These are phyloP conservation scores for Solanum gracilifrons DNA, from an alignment of 257 asterid species.

Conservation along the genomic window DNA sequence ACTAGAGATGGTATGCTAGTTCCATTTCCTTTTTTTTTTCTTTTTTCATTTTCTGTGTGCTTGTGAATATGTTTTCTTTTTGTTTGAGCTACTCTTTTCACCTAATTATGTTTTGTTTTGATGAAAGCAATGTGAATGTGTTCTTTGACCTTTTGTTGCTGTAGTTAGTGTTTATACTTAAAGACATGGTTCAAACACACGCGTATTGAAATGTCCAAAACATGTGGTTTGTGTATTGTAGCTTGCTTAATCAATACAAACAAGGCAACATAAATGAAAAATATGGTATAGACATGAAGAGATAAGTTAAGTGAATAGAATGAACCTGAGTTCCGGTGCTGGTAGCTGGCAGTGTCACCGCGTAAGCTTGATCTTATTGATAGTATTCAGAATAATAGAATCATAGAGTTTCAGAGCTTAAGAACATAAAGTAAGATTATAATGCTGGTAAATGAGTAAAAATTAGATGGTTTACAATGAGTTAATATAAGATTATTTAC, in stretches of 20 bases:
- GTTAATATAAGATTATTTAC: background rate
- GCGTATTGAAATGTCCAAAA: background rate
- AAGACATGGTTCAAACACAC: background rate
- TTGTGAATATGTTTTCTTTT: background rate
- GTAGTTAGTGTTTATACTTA: background rate
- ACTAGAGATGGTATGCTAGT: conserved; percentile 59
- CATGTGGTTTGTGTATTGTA: background rate
- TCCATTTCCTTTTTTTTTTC: background rate
- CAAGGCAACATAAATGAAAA: background rate
- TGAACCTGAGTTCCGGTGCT: background rate
- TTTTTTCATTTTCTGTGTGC: background rate
- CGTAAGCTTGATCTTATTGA: background rate
- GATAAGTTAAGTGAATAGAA: background rate
- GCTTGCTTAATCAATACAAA: background rate
- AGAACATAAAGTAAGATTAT: background rate
- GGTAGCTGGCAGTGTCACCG: background rate
- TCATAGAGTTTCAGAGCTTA: background rate
- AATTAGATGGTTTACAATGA: background rate
- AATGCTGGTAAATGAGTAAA: background rate
- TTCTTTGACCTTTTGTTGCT: background rate
- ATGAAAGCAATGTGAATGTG: background rate
- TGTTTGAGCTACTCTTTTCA: background rate
- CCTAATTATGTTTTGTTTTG: background rate
- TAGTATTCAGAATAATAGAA: background rate
- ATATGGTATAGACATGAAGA: background rate